phyloP scores from a whole-genome alignment of 2,329 filamentous ascomycete species.

The Lasiodiplodia citricola region DNA sequence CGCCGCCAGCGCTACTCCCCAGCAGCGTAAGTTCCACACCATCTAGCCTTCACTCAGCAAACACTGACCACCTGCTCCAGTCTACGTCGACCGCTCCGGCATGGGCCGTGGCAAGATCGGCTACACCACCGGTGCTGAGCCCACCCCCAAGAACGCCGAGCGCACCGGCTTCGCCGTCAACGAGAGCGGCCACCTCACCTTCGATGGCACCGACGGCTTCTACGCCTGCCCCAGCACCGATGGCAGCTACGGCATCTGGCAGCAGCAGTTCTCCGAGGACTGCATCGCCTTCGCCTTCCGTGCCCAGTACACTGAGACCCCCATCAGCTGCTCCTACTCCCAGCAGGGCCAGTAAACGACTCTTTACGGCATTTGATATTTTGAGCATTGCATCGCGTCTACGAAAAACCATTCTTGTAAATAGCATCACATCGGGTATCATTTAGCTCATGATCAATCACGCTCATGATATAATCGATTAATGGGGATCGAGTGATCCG shows the following conservation, averaged over 20 bases:
- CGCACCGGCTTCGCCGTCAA: constrained; percentile 53
- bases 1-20: constrained; percentile 48
- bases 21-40: constrained; percentile 56
- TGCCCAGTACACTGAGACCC: background rate
- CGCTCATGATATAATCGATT: constrained; percentile 15
- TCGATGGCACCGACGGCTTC: constrained; percentile 50
- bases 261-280: constrained; percentile 27
- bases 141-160: constrained; percentile 51
- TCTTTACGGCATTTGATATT: background rate
- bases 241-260: constrained; percentile 46
- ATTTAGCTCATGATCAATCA: background rate
- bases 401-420: background rate
- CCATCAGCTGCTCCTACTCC: constrained; percentile 17
- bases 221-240: constrained; percentile 55
- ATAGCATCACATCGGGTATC: constrained; percentile 7
- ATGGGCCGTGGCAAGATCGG: constrained; percentile 58
- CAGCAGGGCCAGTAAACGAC: constrained; percentile 7
- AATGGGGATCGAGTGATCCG: background rate
- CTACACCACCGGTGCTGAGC: constrained; percentile 56
- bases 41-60: background rate
- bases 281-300: constrained; percentile 9
- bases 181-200: constrained; percentile 53
- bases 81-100: constrained; percentile 32
- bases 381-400: constrained; percentile 9
- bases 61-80: background rate